Evolutionary conservation across 1,284 basidiomycete genomes (phyloP).

Genomic region (Phlebopus sp.): DNA sequence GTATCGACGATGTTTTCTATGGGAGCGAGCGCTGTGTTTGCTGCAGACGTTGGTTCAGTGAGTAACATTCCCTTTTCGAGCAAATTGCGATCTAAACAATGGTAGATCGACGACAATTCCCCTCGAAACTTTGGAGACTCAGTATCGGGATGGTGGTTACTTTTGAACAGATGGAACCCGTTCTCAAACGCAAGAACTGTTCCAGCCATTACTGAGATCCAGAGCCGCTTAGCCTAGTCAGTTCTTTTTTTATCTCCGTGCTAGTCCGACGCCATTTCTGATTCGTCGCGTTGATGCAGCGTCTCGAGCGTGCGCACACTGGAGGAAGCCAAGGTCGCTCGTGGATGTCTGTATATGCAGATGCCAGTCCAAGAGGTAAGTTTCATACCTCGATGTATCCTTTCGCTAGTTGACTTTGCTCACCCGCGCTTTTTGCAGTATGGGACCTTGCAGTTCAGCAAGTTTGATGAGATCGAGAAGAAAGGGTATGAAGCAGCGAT

Average conservation of each 20-base stretch:
- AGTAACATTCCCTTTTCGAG: conserved; percentile 25
- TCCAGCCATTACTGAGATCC: conserved; percentile 95
- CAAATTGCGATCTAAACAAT: neutral
- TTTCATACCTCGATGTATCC: conserved; percentile 3
- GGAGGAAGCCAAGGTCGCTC: conserved; percentile 89
- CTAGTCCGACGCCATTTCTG: neutral
- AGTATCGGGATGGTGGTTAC: conserved; percentile 95
- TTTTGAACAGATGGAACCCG: conserved; percentile 91
- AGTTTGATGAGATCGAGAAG: conserved; percentile 81
- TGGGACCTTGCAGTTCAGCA: conserved; percentile 75
- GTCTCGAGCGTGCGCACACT: conserved; percentile 94
- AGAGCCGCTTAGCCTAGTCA: conserved; percentile 92
- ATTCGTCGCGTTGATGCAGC: conserved; percentile 40
- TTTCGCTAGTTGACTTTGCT: neutral
- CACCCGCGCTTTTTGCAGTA: conserved; percentile 49
- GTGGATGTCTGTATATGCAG: conserved; percentile 87
- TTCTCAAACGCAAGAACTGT: conserved; percentile 81
- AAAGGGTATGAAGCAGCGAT: conserved; percentile 81
- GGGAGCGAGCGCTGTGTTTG: conserved; percentile 92
- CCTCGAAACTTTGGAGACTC: conserved; percentile 94
- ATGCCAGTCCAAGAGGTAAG: conserved; percentile 91
- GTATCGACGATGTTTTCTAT: conserved; percentile 90
- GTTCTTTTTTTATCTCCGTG: conserved; percentile 27
- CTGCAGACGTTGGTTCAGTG: conserved; percentile 92
- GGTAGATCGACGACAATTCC: conserved; percentile 90